These are phyloP conservation scores for Vigna reflexopilosa DNA, from an alignment of 306 rosid genomes.

Conservation along the genomic window DNA sequence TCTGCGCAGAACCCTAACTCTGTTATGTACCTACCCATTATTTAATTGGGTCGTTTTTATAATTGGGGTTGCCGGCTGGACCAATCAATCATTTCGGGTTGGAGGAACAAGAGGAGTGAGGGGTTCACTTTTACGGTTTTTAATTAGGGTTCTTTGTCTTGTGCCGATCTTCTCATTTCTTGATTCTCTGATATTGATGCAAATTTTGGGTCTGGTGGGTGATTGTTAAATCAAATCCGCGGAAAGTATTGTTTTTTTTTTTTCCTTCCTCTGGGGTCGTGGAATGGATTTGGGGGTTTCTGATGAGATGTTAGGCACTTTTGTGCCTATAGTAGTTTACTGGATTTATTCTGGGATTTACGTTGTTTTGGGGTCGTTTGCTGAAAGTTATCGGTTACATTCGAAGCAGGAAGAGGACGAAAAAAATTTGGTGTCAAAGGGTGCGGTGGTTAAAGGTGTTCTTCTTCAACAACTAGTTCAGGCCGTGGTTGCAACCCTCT, in stretches of 20 bases:
- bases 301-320: conserved; percentile 88
- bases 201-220: conserved; percentile 33
- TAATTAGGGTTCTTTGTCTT: conserved; percentile 44
- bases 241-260: neutral
- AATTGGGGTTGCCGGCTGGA: conserved; percentile 18
- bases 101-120: conserved; percentile 19
- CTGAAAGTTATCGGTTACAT: conserved; percentile 79
- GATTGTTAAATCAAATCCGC: conserved; percentile 37
- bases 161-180: neutral
- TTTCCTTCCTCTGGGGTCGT: conserved; percentile 30
- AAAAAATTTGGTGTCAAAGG: conserved; percentile 89
- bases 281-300: conserved; percentile 77
- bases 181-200: conserved; percentile 28
- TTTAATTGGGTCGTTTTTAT: conserved; percentile 19
- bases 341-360: conserved; percentile 91
- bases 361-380: conserved; percentile 61
- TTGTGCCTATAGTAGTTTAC: conserved; percentile 80
- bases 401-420: conserved; percentile 83
- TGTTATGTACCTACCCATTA: conserved; percentile 32
- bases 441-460: conserved; percentile 84
- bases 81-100: conserved; percentile 18
- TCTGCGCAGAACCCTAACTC: conserved; percentile 40
- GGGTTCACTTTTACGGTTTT: conserved; percentile 37
- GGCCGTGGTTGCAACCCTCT: conserved; percentile 80
- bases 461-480: conserved; percentile 84